phyloP scores from a whole-genome alignment of 2,329 filamentous ascomycete species.

The Neocucurbitaria cava region DNA sequence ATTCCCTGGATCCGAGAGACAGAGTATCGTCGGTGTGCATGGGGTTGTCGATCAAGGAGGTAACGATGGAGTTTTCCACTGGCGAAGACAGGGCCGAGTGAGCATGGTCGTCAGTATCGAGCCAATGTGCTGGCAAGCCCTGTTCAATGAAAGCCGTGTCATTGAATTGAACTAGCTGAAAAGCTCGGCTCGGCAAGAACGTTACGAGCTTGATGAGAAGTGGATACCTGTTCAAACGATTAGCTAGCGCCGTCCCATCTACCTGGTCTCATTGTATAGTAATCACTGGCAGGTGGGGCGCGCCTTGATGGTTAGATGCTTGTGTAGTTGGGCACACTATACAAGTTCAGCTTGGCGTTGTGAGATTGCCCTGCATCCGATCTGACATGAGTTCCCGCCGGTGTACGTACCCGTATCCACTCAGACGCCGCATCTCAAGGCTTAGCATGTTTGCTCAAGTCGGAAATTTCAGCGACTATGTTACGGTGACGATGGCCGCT shows the following conservation, averaged over 20 bases:
- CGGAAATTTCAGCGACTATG: background rate
- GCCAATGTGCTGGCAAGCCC: background rate
- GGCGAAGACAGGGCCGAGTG: background rate
- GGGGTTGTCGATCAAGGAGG: background rate
- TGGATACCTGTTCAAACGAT: constrained; percentile 9
- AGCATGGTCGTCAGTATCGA: background rate
- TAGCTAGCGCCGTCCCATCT: constrained; percentile 1
- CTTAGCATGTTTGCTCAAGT: background rate
- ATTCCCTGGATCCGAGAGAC: background rate
- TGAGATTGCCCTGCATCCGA: background rate
- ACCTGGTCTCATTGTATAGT: background rate
- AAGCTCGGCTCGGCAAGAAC: background rate
- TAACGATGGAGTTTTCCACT: background rate
- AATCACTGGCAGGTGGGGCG: constrained; percentile 6
- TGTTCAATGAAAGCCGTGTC: background rate
- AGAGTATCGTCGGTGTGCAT: background rate
- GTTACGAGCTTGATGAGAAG: background rate
- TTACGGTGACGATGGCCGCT: background rate
- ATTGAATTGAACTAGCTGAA: background rate
- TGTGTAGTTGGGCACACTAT: background rate
- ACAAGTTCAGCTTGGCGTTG: background rate
- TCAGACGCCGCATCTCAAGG: background rate
- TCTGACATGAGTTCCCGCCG: background rate
- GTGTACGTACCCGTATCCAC: background rate
- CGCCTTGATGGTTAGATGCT: background rate